Conservation (phyloP, 306 rosid genomes). For the Cucumis sativus region Cucumber_9930_V3 NC_026657.2:32097001-32097500, state of each 20-base stretch:
- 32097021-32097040: neutral
- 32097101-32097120: neutral
- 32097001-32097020: neutral
- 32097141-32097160: conserved; percentile 60
- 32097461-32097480: conserved; percentile 84
- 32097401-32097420: conserved; percentile 74
- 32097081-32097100: neutral
- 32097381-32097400: conserved; percentile 93
- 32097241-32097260: conserved; percentile 81
- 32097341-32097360: conserved; percentile 67
- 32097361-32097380: conserved; percentile 68
- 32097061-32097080: neutral
- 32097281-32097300: conserved; percentile 83
- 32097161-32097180: conserved; percentile 63
- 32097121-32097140: conserved; percentile 98
- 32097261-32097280: conserved; percentile 50
- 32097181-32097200: conserved; percentile 82
- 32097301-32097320: conserved; percentile 54
- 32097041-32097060: neutral
- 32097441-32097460: conserved; percentile 88
- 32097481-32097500: conserved; percentile 66
- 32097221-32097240: conserved; percentile 74
- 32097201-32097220: conserved; percentile 86
- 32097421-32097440: conserved; percentile 71
- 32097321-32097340: conserved; percentile 49